Percentiles rank a stretch among this genome's conserved stretches.
Conservation (phyloP, 495 filamentous ascomycete species). For the Podospora conica region DNA sequence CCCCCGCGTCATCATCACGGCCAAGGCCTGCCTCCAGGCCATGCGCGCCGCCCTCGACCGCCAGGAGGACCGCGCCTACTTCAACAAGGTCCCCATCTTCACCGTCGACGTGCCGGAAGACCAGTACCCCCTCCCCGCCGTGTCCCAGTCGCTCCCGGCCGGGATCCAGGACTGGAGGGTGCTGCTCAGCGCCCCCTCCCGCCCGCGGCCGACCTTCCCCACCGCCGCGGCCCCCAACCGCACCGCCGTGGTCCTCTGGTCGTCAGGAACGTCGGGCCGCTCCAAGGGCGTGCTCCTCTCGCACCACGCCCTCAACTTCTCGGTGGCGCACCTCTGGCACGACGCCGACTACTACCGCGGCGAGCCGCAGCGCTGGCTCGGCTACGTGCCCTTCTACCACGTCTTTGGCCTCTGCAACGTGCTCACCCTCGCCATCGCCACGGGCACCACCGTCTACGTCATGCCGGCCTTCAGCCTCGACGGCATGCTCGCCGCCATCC, state of each 20-base stretch:
- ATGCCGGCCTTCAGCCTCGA: conserved; percentile 54
- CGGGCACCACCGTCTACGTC: conserved; percentile 54
- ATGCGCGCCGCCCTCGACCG: conserved; percentile 23
- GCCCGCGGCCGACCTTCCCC: neutral
- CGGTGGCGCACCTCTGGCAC: conserved; percentile 25
- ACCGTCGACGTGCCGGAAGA: conserved; percentile 20
- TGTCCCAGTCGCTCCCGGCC: neutral
- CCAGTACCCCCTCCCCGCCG: conserved; percentile 20
- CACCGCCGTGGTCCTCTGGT: conserved; percentile 63
- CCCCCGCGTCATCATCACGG: conserved; percentile 29
- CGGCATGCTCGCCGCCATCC: conserved; percentile 48
- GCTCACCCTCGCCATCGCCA: conserved; percentile 51
- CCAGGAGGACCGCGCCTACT: conserved; percentile 16
- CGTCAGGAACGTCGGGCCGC: conserved; percentile 73
- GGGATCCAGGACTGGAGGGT: conserved; percentile 15
- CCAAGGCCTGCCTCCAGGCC: conserved; percentile 21
- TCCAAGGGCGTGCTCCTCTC: conserved; percentile 78
- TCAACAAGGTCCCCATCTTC: conserved; percentile 22
- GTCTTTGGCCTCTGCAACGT: conserved; percentile 32
- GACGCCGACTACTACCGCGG: conserved; percentile 29
- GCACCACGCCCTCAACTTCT: conserved; percentile 44
- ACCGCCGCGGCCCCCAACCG: conserved; percentile 7
- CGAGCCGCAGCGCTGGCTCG: conserved; percentile 53
- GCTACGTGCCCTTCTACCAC: conserved; percentile 33
- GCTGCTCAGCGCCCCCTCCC: conserved; percentile 12